Evolutionary conservation across 257 asterid species (phyloP), one percentile per base, ranked within the genome.

Genomic region (Scutellaria barbata): DNA sequence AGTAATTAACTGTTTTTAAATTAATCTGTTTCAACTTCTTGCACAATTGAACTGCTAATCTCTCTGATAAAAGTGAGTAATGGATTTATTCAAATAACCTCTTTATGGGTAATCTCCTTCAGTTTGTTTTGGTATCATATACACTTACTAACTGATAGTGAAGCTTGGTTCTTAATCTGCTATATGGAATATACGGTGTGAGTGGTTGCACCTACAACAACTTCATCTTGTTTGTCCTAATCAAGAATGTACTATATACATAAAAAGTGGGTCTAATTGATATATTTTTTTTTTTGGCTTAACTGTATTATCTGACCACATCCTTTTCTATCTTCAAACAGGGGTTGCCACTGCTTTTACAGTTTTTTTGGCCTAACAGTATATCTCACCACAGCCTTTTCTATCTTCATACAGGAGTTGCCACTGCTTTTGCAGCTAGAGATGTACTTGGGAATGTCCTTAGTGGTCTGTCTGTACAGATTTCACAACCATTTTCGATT

Each of bases 331-430:
- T 67, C 53, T 75, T 42, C 57, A 47, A 78, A 62, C 93, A 95
- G 99, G 99, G 57, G 96, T 95, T 74, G 99, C 99, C 58, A 88
- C 99, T 82, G 99, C 99, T 80, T 95, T 89, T 81, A 98, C 99
- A 10, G 81, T 30, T 52, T 51, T 43, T 57, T 69, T 51, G 55
- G 67, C 37, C 55, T 50, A 22, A 66, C 58, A 58, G 41, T 33
- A 25, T 13, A 42, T 66, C 80, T 82, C 69, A 69, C 63, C 62
- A 37, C 20, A 8, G 58, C 18, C 60, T 16, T 55, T 50, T 74
- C 40, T 69, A 61, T 67, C 53, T 75, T 42, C 57, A 47, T 80
- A 59, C 93, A 95, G 99, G 99, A 61, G 96, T 95, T 74, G 99
- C 99, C 62, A 88, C 99, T 82, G 99, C 99, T 80, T 95, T 89